A percentile compares a stretch with the other conserved stretches of the same genome.
phyloP scores from a whole-genome alignment of 2,329 filamentous ascomycete species.

The Pseudopithomyces chartarum region DNA sequence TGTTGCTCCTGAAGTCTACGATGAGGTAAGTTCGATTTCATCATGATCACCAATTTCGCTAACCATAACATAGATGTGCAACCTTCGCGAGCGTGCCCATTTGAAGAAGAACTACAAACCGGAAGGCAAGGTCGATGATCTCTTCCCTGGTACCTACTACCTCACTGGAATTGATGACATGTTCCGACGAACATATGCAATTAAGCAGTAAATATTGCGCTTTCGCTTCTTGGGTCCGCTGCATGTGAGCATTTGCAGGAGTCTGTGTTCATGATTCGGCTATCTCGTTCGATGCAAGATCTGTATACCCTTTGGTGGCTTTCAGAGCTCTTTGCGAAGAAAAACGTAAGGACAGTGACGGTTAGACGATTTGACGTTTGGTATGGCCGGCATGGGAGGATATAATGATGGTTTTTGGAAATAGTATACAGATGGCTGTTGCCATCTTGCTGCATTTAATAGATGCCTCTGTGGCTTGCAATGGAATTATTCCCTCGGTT shows the following conservation, averaged over 20 bases:
- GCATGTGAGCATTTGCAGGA: constrained; percentile 45
- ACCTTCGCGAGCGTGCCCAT: constrained; percentile 56
- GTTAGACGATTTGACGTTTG: constrained; percentile 1
- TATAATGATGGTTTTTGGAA: neutral
- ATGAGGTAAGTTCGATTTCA: constrained; percentile 43
- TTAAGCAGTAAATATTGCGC: constrained; percentile 50
- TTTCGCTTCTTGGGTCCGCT: constrained; percentile 30
- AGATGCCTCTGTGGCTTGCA: constrained; percentile 1
- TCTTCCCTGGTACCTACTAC: constrained; percentile 57
- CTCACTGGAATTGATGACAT: constrained; percentile 56
- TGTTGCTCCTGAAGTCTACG: constrained; percentile 56
- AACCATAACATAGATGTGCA: constrained; percentile 52
- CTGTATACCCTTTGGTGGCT: constrained; percentile 10
- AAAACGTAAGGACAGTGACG: neutral
- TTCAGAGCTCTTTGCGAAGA: constrained; percentile 8
- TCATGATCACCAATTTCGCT: constrained; percentile 26
- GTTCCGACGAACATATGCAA: constrained; percentile 56
- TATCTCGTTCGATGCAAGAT: constrained; percentile 26
- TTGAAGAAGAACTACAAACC: constrained; percentile 57
- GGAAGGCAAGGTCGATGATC: constrained; percentile 48
- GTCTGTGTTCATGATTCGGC: constrained; percentile 33
- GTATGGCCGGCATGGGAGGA: neutral
- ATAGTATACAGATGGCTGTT: neutral
- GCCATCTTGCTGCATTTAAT: constrained; percentile 4
- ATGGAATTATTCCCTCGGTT: neutral